Percentiles rank a stretch among this genome's conserved stretches.
These are phyloP conservation scores for Clohesyomyces aquaticus DNA, from an alignment of 495 filamentous ascomycete species.

Conservation along the genomic window DNA sequence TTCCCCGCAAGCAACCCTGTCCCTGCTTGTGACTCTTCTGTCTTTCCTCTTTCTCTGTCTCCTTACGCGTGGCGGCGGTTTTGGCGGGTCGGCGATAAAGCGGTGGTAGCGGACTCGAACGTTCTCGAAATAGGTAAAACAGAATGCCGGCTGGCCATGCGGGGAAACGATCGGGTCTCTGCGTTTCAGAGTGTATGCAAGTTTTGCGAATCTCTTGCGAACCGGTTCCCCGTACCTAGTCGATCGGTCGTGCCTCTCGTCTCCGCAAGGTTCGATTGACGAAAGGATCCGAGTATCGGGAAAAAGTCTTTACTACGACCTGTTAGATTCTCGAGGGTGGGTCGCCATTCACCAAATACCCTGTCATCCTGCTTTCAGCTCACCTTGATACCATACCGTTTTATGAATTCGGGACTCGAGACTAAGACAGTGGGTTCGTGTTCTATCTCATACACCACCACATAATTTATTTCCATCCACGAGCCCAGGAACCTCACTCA, in stretches of 20 bases:
- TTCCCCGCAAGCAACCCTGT: not conserved
- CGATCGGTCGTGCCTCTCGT: no score
- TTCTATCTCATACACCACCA: no score
- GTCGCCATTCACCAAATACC: no score
- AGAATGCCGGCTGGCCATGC: no score
- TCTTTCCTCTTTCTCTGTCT: not conserved
- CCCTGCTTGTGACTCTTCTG: not conserved
- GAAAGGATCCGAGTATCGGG: constrained; percentile 8
- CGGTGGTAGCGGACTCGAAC: no score
- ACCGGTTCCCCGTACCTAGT: constrained; percentile 21
- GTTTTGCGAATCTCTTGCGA: not conserved
- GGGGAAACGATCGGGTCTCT: constrained; percentile 28
- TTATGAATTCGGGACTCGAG: no score
- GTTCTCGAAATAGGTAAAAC: constrained; percentile 35
- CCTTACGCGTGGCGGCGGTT: not conserved
- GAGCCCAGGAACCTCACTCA: not conserved
- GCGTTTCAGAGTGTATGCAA: constrained; percentile 14
- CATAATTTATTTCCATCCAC: no score
- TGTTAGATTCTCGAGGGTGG: no score
- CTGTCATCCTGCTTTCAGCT: no score
- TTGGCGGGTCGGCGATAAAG: not conserved
- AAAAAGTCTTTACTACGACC: not conserved
- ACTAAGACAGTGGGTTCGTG: no score
- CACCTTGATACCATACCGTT: no score
- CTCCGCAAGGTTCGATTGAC: constrained; percentile 7